phyloP scores from a whole-genome alignment of 352 stramenopile species.

The Pythium apleroticum region DNA sequence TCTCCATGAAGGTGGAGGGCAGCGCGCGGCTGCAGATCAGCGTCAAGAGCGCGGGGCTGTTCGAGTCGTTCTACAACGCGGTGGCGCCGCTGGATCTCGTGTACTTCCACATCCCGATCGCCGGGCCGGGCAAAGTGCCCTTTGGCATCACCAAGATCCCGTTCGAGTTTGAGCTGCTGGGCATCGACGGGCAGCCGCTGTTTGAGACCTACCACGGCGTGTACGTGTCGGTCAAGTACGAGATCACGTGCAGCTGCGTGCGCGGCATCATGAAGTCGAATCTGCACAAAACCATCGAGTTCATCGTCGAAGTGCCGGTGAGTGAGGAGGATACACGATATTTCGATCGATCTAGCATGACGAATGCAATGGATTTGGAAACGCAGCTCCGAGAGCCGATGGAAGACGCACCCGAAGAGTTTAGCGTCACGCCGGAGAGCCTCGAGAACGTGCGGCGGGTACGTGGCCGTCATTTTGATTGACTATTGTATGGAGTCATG shows the following conservation, averaged over 20 bases:
- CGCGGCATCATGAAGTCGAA: constrained; percentile 88
- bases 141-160: constrained; percentile 86
- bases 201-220: constrained; percentile 93
- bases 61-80: constrained; percentile 84
- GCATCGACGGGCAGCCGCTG: constrained; percentile 63
- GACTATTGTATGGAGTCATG: not conserved
- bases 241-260: constrained; percentile 82
- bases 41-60: constrained; percentile 74
- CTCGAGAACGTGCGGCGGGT: constrained; percentile 81
- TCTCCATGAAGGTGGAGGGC: constrained; percentile 85
- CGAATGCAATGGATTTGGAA: not conserved
- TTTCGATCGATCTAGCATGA: not conserved
- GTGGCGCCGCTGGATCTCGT: constrained; percentile 78
- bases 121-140: constrained; percentile 63
- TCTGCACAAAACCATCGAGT: constrained; percentile 83
- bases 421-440: constrained; percentile 81
- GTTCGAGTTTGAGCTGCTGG: constrained; percentile 86
- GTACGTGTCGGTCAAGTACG: constrained; percentile 91
- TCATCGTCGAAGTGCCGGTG: constrained; percentile 90
- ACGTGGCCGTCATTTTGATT: not conserved
- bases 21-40: constrained; percentile 80
- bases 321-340: not conserved
- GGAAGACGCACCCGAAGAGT: constrained; percentile 63
- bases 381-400: constrained; percentile 55
- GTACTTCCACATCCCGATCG: constrained; percentile 80